Conservation (phyloP, 2,329 filamentous ascomycete species). For the Pseudogymnoascus sp. region DNA sequence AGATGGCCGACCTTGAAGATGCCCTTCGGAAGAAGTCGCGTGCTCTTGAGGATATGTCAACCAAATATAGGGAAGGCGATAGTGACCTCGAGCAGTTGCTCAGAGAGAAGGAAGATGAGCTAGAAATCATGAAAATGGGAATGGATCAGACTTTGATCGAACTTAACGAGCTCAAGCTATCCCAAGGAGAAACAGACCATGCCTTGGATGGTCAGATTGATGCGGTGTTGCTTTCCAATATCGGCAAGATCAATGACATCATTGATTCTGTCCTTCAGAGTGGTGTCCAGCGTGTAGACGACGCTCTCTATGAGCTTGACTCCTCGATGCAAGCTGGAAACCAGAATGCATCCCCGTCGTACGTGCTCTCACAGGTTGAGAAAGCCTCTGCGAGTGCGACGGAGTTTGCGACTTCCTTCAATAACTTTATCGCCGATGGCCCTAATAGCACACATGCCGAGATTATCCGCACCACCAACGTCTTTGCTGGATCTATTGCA, state of each 20-base stretch:
- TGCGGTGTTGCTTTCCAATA: constrained; percentile 72
- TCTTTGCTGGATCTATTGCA: constrained; percentile 81
- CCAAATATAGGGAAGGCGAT: constrained; percentile 68
- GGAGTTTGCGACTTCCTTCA: constrained; percentile 96
- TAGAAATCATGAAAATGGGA: constrained; percentile 94
- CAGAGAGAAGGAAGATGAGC: constrained; percentile 91
- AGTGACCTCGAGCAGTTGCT: constrained; percentile 79
- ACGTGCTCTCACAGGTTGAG: constrained; percentile 92
- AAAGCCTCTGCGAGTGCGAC: constrained; percentile 91
- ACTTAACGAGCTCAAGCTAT: constrained; percentile 76
- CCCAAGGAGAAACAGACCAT: constrained; percentile 64
- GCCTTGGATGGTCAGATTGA: constrained; percentile 87
- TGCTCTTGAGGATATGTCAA: constrained; percentile 73
- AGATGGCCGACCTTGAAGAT: constrained; percentile 95
- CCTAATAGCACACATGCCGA: constrained; percentile 83
- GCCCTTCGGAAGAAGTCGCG: constrained; percentile 80
- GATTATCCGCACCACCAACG: constrained; percentile 84
- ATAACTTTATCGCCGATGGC: constrained; percentile 95
- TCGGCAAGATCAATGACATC: constrained; percentile 92
- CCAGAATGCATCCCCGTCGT: constrained; percentile 90
- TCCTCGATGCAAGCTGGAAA: constrained; percentile 98
- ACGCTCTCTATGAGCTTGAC: constrained; percentile 93
- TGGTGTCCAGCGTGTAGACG: constrained; percentile 87
- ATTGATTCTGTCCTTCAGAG: constrained; percentile 94
- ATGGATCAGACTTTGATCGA: constrained; percentile 95